Evolutionary conservation across 768 basidiomycete genomes (phyloP), one percentile per base, ranked within the genome.

Genomic region (Serendipita sp.): DNA sequence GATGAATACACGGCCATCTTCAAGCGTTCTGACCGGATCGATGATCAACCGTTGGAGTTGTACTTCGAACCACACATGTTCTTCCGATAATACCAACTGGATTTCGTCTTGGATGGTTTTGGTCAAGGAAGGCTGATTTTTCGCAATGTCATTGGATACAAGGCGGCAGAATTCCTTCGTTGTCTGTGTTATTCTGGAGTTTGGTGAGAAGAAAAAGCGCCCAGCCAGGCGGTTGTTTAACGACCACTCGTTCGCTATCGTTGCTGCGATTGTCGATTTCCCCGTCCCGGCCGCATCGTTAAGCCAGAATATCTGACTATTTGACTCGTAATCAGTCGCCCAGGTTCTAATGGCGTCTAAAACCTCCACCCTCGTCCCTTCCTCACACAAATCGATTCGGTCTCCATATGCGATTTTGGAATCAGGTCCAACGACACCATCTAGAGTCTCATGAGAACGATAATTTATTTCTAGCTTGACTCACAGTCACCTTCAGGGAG

Each of bases 261-360:
- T 60, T 3, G 56, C 34, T 28, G 56, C 56, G 16, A 60, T 35
- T 11, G 56, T 60, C 56, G 56, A 34, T 30, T 60, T 60, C 34
- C 56, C 56, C 5, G 56, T 60, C 8, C 56, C 56, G 56, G 56
- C 56, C 16, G 56, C 56, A 36, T 60, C 56, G 4, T 60, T 60
- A 8, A 60, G 35, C 56, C 56, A 60, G 56, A 60, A 60, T 3
- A 60, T 60, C 28, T 60, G 56, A 8, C 34, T n/a, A n/a, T 28
- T 3, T 23, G 18, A 36, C 16, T 16, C 35, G 8, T 10, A 28
- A 30, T 60, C 56, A n/a, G 13, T 30, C 32, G 11, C 56, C 56
- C 56, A 60, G 4, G n/a, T 32, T 8, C 56, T 28, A 30, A 60
- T 34, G n/a, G 18, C 5, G 8, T 18, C 30, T n/a, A 51, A 8